Percentiles rank a stretch among this genome's conserved stretches.
Conservation (phyloP, 2,329 filamentous ascomycete genomes). For the Diaporthe vaccinii region DNA sequence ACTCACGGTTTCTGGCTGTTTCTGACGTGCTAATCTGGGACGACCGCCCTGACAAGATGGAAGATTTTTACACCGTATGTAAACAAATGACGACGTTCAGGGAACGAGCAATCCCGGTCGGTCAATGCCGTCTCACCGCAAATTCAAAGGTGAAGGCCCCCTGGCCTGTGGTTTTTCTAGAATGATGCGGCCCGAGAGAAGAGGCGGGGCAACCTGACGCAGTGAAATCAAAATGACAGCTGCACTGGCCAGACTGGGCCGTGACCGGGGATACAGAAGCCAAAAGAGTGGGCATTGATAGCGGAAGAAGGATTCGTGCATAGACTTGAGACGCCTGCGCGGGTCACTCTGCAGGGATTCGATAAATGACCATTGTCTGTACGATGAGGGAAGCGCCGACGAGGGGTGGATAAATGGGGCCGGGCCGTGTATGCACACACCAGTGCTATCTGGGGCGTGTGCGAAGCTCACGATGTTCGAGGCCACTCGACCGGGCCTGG, state of each 20-base stretch:
- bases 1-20: conserved; percentile 12
- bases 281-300: conserved; percentile 31
- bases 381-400: conserved; percentile 19
- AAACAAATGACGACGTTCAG: conserved; percentile 21
- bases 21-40: neutral
- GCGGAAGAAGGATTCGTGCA: conserved; percentile 22
- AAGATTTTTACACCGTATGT: conserved; percentile 3
- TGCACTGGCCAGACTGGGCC: conserved; percentile 29
- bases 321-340: conserved; percentile 26
- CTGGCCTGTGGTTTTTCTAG: conserved; percentile 32
- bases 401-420: conserved; percentile 25
- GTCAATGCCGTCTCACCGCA: conserved; percentile 30
- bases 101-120: conserved; percentile 19
- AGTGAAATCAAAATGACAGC: conserved; percentile 33
- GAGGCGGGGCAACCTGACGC: conserved; percentile 20
- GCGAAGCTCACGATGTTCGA: conserved; percentile 31
- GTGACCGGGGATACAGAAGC: conserved; percentile 20
- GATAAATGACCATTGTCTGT: conserved; percentile 22
- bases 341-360: conserved; percentile 25
- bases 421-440: conserved; percentile 13
- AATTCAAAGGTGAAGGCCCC: conserved; percentile 25
- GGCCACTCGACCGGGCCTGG: neutral
- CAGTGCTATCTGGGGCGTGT: conserved; percentile 27
- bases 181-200: conserved; percentile 29
- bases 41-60: neutral